phyloP scores from a whole-genome alignment of 495 filamentous ascomycete species.

The Melanomma pulvis-pyrius region DNA sequence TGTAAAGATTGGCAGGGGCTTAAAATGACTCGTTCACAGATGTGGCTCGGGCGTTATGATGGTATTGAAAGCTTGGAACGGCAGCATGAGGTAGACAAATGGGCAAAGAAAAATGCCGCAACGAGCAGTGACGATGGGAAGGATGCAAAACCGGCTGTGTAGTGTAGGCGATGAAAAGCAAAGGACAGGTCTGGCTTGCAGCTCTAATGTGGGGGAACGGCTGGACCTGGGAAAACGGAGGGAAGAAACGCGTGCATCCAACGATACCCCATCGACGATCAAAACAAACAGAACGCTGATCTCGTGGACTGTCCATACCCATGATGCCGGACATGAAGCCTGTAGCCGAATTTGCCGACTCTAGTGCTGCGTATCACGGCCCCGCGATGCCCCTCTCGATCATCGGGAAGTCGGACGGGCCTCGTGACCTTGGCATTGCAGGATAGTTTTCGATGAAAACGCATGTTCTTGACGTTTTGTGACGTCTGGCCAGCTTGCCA shows the following conservation, averaged over 20 bases:
- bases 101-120: neutral
- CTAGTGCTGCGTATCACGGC: neutral
- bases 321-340: neutral
- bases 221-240: neutral
- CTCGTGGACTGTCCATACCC: neutral
- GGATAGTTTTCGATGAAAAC: neutral
- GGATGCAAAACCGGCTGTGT: neutral
- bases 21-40: neutral
- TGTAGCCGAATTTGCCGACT: neutral
- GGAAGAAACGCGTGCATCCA: neutral
- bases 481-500: conserved; percentile 19
- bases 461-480: conserved; percentile 1
- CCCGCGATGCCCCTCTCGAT: neutral
- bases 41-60: neutral
- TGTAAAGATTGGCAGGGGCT: neutral
- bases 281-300: neutral
- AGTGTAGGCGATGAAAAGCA: neutral
- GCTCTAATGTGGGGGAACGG: neutral
- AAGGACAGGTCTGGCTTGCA: too few species aligned
- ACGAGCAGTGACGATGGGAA: neutral
- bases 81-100: neutral
- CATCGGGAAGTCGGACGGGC: neutral
- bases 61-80: neutral
- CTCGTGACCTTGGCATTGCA: conserved; percentile 25
- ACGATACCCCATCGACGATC: conserved; percentile 4